Conservation (phyloP, 805 yeast genomes). For the Metschnikowia peoriensis region DNA sequence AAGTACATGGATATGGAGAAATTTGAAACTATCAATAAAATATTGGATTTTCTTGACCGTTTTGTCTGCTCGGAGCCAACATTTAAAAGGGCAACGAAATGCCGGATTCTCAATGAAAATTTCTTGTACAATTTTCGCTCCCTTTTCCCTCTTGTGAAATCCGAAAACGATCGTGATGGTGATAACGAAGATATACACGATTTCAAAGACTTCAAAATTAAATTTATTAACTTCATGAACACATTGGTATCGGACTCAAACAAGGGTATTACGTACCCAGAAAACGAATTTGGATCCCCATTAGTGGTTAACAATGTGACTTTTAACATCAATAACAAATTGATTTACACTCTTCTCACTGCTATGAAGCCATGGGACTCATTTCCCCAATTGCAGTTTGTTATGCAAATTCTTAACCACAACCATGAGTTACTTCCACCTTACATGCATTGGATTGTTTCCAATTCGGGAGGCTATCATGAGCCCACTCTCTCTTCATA, state of each 20-base stretch:
- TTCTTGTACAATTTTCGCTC: conserved; percentile 57
- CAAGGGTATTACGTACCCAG: conserved; percentile 45
- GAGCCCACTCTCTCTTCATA: conserved; percentile 79
- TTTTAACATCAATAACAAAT: conserved; percentile 65
- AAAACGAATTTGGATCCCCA: conserved; percentile 50
- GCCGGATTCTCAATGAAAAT: conserved; percentile 76
- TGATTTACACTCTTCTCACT: conserved; percentile 60
- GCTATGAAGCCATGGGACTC: conserved; percentile 82
- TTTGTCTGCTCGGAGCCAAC: conserved; percentile 56
- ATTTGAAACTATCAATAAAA: conserved; percentile 26
- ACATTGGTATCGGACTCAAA: conserved; percentile 49
- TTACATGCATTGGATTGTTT: conserved; percentile 54
- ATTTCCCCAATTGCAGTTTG: conserved; percentile 55
- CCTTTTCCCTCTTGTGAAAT: conserved; percentile 30
- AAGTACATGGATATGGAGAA: conserved; percentile 45
- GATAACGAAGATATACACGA: conserved; percentile 27
- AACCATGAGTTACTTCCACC: conserved; percentile 75
- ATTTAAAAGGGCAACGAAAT: conserved; percentile 67
- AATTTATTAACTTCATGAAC: conserved; percentile 47
- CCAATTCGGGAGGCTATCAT: conserved; percentile 62
- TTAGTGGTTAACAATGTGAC: conserved; percentile 48
- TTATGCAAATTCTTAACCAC: conserved; percentile 46
- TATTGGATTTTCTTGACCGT: conserved; percentile 48
- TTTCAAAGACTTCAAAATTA: conserved; percentile 29
- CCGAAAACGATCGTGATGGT: conserved; percentile 12